Conservation (phyloP, 306 rosid genomes). For the Trifolium fragiferum region DNA sequence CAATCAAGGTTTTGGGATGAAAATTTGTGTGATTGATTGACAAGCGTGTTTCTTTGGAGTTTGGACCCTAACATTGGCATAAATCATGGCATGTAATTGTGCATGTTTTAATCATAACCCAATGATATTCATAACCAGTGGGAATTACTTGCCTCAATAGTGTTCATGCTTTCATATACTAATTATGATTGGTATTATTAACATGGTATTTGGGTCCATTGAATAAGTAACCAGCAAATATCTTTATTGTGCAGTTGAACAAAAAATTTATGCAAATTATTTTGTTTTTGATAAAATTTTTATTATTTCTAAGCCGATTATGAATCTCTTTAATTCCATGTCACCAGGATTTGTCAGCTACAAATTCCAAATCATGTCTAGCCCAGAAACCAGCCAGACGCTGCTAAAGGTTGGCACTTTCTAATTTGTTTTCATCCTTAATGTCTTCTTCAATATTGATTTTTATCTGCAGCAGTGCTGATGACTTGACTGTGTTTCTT, state of each 20-base stretch:
- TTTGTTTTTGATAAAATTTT: slow-evolving; percentile 35
- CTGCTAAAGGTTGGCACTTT: slow-evolving; percentile 56
- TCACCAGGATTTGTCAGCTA: slow-evolving; percentile 65
- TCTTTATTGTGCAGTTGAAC: slow-evolving; percentile 18
- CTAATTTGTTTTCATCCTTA: slow-evolving; percentile 25
- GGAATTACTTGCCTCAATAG: slow-evolving; percentile 7
- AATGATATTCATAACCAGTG: slow-evolving; percentile 4
- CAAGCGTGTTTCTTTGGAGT: background rate
- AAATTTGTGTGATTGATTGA: slow-evolving; percentile 15
- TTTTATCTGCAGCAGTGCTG: slow-evolving; percentile 31
- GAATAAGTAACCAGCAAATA: slow-evolving; percentile 1
- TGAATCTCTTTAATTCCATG: slow-evolving; percentile 29
- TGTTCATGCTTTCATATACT: slow-evolving; percentile 24
- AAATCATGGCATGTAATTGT: slow-evolving; percentile 29
- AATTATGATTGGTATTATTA: slow-evolving; percentile 17
- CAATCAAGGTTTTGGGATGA: slow-evolving; percentile 7
- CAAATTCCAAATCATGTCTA: slow-evolving; percentile 60
- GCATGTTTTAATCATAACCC: slow-evolving; percentile 13
- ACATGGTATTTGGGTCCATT: slow-evolving; percentile 27
- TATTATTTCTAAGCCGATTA: slow-evolving; percentile 32
- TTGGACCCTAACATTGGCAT: background rate
- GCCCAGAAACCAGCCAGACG: slow-evolving; percentile 54
- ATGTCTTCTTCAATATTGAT: slow-evolving; percentile 12
- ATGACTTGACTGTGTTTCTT: slow-evolving; percentile 43
- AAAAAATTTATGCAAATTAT: slow-evolving; percentile 8